Conservation (phyloP, 305 asterid species). For the Plantago lanceolata region DNA sequence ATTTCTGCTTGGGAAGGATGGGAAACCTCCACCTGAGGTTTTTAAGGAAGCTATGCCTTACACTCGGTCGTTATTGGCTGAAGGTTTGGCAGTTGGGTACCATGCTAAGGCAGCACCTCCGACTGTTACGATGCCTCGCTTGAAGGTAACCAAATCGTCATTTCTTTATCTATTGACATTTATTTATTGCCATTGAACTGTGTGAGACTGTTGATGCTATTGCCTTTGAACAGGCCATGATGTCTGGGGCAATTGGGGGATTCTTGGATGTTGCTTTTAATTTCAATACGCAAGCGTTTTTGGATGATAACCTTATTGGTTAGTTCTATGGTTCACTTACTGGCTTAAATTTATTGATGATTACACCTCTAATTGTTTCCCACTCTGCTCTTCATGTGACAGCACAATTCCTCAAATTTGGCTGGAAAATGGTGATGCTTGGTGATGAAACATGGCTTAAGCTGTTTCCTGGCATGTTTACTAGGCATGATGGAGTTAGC, state of each 20-base stretch:
- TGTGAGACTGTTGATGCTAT: conserved; percentile 14
- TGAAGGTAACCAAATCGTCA: conserved; percentile 47
- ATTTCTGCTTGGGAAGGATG: conserved; percentile 76
- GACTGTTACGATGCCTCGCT: conserved; percentile 93
- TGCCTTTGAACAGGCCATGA: conserved; percentile 60
- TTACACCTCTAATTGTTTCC: conserved; percentile 18
- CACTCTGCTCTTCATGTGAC: conserved; percentile 26
- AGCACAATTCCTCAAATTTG: conserved; percentile 68
- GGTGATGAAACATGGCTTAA: conserved; percentile 96
- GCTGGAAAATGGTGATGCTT: conserved; percentile 89
- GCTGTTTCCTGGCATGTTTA: conserved; percentile 74
- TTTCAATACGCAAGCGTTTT: conserved; percentile 75
- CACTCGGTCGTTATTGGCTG: conserved; percentile 64
- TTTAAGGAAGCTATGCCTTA: conserved; percentile 78
- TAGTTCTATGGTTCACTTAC: conserved; percentile 26
- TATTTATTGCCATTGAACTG: background rate
- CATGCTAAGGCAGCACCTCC: conserved; percentile 95
- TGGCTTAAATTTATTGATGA: conserved; percentile 14
- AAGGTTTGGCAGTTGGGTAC: conserved; percentile 65
- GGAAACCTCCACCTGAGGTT: conserved; percentile 54
- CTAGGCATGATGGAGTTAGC: conserved; percentile 84
- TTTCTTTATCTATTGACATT: conserved; percentile 1
- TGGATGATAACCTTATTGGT: conserved; percentile 93
- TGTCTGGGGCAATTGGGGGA: conserved; percentile 91
- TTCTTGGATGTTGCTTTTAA: conserved; percentile 83